A percentile compares a stretch with the other conserved stretches of the same genome.
Evolutionary conservation across 2,329 filamentous ascomycete genomes (phyloP).

Genomic region (Diplodia mutila): DNA sequence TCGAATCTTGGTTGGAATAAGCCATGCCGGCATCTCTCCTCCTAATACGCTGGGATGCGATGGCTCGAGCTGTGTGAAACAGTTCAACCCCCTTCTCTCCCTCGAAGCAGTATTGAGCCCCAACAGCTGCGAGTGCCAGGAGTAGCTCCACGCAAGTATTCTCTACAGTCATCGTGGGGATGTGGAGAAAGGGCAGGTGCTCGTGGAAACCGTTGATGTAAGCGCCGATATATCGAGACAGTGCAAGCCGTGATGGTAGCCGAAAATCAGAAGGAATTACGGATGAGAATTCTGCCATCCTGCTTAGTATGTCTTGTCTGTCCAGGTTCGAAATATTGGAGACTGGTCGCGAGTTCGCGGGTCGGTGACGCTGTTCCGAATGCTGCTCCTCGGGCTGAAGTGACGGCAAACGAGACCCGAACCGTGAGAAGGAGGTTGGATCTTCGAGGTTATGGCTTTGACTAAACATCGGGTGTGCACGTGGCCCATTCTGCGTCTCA

Average conservation of each 20-base stretch:
- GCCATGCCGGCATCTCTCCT: slow-evolving; percentile 53
- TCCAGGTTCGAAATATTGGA: slow-evolving; percentile 42
- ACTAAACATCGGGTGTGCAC: slow-evolving; percentile 26
- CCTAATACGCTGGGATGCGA: slow-evolving; percentile 57
- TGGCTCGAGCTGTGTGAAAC: slow-evolving; percentile 60
- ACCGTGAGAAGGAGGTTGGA: slow-evolving; percentile 41
- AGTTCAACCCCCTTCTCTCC: slow-evolving; percentile 57
- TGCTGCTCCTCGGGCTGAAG: slow-evolving; percentile 43
- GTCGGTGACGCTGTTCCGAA: slow-evolving; percentile 25
- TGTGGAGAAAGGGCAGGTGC: slow-evolving; percentile 66
- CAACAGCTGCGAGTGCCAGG: slow-evolving; percentile 68
- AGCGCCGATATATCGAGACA: slow-evolving; percentile 70
- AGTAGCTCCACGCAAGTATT: slow-evolving; percentile 71
- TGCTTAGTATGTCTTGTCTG: slow-evolving; percentile 55
- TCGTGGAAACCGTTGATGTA: slow-evolving; percentile 70
- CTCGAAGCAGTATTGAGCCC: slow-evolving; percentile 66
- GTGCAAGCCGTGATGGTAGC: slow-evolving; percentile 69
- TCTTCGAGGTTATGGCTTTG: slow-evolving; percentile 33
- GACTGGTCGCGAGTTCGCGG: slow-evolving; percentile 31
- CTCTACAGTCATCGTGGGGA: slow-evolving; percentile 66
- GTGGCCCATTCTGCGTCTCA: slow-evolving; percentile 28
- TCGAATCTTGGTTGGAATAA: slow-evolving; percentile 33
- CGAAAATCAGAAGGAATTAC: slow-evolving; percentile 66
- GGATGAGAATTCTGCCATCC: slow-evolving; percentile 64
- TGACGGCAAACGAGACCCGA: slow-evolving; percentile 45